Evolutionary conservation across 352 stramenopile species (phyloP), one percentile per base, ranked within the genome.

Genomic region (Globisporangium mamillatum): DNA sequence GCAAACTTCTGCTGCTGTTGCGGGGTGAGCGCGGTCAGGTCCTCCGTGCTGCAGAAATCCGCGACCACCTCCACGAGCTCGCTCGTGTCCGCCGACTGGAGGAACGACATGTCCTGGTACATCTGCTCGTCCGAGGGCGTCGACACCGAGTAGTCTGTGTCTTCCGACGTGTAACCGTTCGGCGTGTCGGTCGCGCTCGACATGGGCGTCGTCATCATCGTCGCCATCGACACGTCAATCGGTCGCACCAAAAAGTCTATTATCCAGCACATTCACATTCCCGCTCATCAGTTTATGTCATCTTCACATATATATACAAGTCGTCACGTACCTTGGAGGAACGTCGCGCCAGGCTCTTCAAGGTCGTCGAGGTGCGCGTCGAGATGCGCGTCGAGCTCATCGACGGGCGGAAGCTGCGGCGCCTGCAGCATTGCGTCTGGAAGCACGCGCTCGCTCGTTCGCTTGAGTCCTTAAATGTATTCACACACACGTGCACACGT

Each of bases 81-180:
- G 64, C 65, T 80, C 24, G 80, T 91, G 66, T 89, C 76, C 27
- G 75, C 74, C 12, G 72, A 65, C 63, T 86, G 81, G 34, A 89
- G 64, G 68, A 91, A 91, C 57, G 81, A 88, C 80, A 91, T 87
- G 68, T 91, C 81, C 64, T 86, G 75, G 71, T 90, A 90, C 71
- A 89, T 88, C 63, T 92, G 76, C 54, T 93, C 83, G 69, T 93
- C 84, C 4, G 77, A 80, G 1, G 82, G 78, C 29, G 84, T 90
- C 48, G 77, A 63, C 14, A 85, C 73, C 64, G 88, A 91, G 71
- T 95, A 93, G 65, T 93, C 88, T 34, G 84, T 91, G 67, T 95
- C 88, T 68, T 95, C 88, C 0, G 84, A 92, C 57, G 88, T 95
- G 73, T 95, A 95, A 34, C 86, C 86, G 66, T 87, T 92, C 12